Conservation (phyloP, 2,329 filamentous ascomycete species). For the Exophiala lecanii-corni region DNA sequence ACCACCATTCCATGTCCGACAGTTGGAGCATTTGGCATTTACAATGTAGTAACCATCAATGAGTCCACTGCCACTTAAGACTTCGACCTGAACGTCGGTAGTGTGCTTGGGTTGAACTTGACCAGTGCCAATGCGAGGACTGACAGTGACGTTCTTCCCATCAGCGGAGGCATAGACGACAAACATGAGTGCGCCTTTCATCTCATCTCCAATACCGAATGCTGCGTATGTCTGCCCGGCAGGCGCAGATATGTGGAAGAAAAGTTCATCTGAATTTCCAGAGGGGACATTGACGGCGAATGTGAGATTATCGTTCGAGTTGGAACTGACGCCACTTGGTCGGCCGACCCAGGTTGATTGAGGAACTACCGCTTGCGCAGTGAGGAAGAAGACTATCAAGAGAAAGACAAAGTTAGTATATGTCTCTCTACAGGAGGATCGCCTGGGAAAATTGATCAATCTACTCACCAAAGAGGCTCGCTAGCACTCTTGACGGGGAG, state of each 20-base stretch:
- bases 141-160: conserved; percentile 28
- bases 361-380: conserved; percentile 18
- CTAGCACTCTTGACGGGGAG: too few species aligned
- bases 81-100: conserved; percentile 40
- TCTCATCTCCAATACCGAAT: conserved; percentile 28
- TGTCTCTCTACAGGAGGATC: too few species aligned
- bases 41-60: conserved; percentile 41
- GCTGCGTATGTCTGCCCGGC: conserved; percentile 27
- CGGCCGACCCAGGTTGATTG: conserved; percentile 14
- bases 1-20: conserved; percentile 49
- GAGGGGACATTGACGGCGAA: conserved; percentile 27
- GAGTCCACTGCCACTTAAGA: conserved; percentile 48
- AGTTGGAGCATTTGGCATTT: conserved; percentile 51
- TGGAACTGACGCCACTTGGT: conserved; percentile 5
- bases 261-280: conserved; percentile 23
- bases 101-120: conserved; percentile 34
- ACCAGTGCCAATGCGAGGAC: conserved; percentile 26
- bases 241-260: conserved; percentile 25
- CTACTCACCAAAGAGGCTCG: too few species aligned
- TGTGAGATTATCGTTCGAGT: conserved; percentile 21
- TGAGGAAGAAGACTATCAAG: conserved; percentile 14
- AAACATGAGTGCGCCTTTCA: conserved; percentile 31
- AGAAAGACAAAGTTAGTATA: background rate
- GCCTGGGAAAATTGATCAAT: background rate
- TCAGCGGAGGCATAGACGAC: conserved; percentile 27